Evolutionary conservation across 495 filamentous ascomycete genomes (phyloP).

Genomic region (Aspergillus bridgeri): DNA sequence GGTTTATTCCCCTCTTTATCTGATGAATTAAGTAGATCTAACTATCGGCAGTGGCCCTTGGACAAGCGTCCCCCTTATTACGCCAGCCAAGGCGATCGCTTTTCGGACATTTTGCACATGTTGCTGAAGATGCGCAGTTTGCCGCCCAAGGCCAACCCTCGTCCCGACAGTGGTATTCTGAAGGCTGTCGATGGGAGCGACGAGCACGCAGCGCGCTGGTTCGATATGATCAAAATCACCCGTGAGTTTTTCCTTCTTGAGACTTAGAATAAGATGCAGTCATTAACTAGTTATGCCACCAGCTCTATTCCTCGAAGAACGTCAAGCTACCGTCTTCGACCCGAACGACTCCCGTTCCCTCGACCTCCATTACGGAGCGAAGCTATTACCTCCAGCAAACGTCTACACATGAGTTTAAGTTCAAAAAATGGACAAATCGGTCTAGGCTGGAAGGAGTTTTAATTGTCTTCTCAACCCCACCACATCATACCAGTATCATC

Average conservation of each 20-base stretch:
- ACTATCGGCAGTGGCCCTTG: constrained; percentile 59
- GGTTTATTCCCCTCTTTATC: constrained; percentile 14
- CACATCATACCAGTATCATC: neutral
- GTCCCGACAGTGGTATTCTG: constrained; percentile 53
- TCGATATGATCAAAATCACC: constrained; percentile 57
- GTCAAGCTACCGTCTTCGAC: constrained; percentile 52
- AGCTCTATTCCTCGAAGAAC: constrained; percentile 45
- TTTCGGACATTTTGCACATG: constrained; percentile 71
- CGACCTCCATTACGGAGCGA: constrained; percentile 63
- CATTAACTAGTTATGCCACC: constrained; percentile 1
- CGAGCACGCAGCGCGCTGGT: constrained; percentile 53
- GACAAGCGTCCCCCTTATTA: constrained; percentile 63
- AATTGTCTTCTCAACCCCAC: neutral
- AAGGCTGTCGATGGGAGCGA: constrained; percentile 51
- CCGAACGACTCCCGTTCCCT: constrained; percentile 62
- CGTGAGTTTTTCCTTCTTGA: constrained; percentile 41
- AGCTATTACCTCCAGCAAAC: constrained; percentile 44
- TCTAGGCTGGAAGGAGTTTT: neutral
- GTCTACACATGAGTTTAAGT: constrained; percentile 22
- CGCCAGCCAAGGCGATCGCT: constrained; percentile 65
- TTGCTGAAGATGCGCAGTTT: constrained; percentile 69
- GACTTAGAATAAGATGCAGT: neutral
- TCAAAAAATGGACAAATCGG: neutral
- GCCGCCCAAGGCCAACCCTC: constrained; percentile 56
- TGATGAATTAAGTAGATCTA: neutral